A percentile compares a stretch with the other conserved stretches of the same genome.
Evolutionary conservation across 2,329 filamentous ascomycete genomes (phyloP).

Genomic region (Neonectria punicea): DNA sequence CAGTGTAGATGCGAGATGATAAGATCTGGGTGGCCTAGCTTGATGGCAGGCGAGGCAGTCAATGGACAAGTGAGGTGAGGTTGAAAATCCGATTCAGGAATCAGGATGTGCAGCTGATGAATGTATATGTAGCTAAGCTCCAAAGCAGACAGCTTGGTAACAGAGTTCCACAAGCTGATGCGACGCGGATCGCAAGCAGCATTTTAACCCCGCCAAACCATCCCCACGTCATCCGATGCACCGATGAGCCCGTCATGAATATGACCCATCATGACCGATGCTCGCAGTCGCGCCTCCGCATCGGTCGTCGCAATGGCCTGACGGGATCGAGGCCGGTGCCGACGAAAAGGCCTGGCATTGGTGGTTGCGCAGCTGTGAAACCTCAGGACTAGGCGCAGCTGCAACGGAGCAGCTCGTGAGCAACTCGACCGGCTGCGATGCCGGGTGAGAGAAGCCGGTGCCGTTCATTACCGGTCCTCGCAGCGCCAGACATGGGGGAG

Average conservation of each 20-base stretch:
- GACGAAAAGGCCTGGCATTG: background rate
- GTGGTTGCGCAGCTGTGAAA: background rate
- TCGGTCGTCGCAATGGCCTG: conserved; percentile 23
- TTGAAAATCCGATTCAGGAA: background rate
- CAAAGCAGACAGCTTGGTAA: conserved; percentile 17
- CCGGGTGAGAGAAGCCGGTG: conserved; percentile 12
- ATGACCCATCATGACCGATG: conserved; percentile 26
- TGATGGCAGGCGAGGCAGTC: background rate
- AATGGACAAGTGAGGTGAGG: background rate
- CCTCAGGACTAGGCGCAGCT: background rate
- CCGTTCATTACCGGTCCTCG: conserved; percentile 18
- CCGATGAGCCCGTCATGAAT: conserved; percentile 19
- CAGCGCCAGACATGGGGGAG: background rate
- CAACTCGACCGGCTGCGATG: conserved; percentile 24
- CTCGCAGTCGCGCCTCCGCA: conserved; percentile 25
- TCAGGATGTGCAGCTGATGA: background rate
- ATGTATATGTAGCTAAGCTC: conserved; percentile 5
- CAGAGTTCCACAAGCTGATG: conserved; percentile 1
- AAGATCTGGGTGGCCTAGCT: background rate
- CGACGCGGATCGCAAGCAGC: conserved; percentile 11
- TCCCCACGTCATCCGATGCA: conserved; percentile 39
- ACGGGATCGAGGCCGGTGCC: conserved; percentile 9
- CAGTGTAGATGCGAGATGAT: conserved; percentile 1
- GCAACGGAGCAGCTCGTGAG: conserved; percentile 16
- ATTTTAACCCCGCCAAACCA: conserved; percentile 36